Conservation (phyloP, 1,284 basidiomycete species). For the Cutaneotrichosporon dermatis region DNA sequence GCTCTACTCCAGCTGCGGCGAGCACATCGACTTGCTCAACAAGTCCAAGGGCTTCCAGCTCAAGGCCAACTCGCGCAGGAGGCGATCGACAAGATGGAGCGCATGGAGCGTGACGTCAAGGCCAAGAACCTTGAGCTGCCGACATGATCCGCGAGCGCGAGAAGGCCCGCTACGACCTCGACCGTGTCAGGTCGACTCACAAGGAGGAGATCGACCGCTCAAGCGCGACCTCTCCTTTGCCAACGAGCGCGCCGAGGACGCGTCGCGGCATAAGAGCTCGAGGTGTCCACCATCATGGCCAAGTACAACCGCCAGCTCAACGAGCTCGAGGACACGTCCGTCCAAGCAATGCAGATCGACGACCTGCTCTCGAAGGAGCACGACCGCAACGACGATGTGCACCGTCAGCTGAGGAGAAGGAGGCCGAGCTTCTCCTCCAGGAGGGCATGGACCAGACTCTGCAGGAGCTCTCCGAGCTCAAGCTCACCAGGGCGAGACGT, state of each 20-base stretch:
- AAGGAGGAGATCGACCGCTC: conserved; percentile 94
- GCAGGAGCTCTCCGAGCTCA: conserved; percentile 79
- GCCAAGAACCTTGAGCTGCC: conserved; percentile 96
- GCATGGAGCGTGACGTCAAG: conserved; percentile 98
- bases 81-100: conserved; percentile 97
- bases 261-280: conserved; percentile 83
- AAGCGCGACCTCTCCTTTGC: conserved; percentile 92
- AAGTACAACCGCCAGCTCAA: conserved; percentile 96
- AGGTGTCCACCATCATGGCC: conserved; percentile 78
- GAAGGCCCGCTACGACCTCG: conserved; percentile 92
- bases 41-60: conserved; percentile 98
- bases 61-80: conserved; percentile 99
- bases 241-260: conserved; percentile 96
- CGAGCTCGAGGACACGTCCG: conserved; percentile 92
- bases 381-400: conserved; percentile 67
- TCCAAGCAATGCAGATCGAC: conserved; percentile 91
- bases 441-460: conserved; percentile 95
- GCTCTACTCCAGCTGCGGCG: conserved; percentile 97
- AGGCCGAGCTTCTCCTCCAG: conserved; percentile 89
- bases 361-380: conserved; percentile 78
- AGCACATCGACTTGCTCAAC: conserved; percentile 94
- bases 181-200: conserved; percentile 87
- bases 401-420: conserved; percentile 85
- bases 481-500: conserved; percentile 79
- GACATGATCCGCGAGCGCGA: conserved; percentile 99